phyloP scores from a whole-genome alignment of 306 rosid genomes.

The Alnus glutinosa region DNA sequence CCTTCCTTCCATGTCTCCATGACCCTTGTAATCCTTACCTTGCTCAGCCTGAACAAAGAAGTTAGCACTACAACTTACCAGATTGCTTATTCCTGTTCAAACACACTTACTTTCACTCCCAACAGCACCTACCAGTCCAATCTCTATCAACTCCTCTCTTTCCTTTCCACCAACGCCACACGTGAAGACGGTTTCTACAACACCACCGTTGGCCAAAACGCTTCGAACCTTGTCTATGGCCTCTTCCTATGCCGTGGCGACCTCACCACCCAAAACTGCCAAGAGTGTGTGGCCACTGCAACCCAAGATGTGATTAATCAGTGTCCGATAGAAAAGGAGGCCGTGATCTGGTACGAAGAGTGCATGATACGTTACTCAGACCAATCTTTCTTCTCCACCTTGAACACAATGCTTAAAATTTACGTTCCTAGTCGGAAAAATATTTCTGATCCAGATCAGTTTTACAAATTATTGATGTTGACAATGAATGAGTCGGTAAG shows the following conservation, averaged over 20 bases:
- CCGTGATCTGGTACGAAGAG: slow-evolving; percentile 52
- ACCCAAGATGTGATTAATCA: slow-evolving; percentile 11
- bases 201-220: slow-evolving; percentile 20
- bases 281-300: slow-evolving; percentile 42
- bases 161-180: too few species aligned
- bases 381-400: slow-evolving; percentile 25
- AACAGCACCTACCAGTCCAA: too few species aligned
- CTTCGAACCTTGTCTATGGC: slow-evolving; percentile 33
- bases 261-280: slow-evolving; percentile 30
- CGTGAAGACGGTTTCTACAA: too few species aligned
- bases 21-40: too few species aligned
- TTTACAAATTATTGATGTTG: background rate
- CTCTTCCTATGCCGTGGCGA: slow-evolving; percentile 53
- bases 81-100: too few species aligned
- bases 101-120: too few species aligned
- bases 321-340: slow-evolving; percentile 32
- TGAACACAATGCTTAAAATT: background rate
- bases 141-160: too few species aligned
- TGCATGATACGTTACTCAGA: slow-evolving; percentile 42
- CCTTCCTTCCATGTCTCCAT: too few species aligned
- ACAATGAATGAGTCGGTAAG: slow-evolving; percentile 24
- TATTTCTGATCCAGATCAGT: background rate
- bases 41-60: too few species aligned
- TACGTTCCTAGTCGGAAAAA: background rate
- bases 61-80: too few species aligned